Conservation (phyloP, 2,329 filamentous ascomycete species). For the Dendryphion nanum region DNA sequence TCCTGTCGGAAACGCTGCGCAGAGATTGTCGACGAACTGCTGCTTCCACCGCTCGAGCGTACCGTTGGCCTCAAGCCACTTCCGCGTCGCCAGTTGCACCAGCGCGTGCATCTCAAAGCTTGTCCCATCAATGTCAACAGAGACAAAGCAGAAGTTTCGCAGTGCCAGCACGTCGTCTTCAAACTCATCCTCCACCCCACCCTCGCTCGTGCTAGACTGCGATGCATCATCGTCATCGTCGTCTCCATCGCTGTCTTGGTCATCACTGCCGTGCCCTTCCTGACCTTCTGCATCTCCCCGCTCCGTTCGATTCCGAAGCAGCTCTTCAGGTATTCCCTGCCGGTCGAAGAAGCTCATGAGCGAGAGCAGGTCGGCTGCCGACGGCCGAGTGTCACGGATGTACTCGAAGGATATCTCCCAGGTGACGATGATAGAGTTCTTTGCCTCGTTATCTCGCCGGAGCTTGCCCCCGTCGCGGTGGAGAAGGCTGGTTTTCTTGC, state of each 20-base stretch:
- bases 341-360: constrained; percentile 48
- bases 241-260: not conserved
- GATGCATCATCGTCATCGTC: constrained; percentile 8
- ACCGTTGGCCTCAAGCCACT: constrained; percentile 11
- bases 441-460: constrained; percentile 25
- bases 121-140: constrained; percentile 12
- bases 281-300: constrained; percentile 4
- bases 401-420: constrained; percentile 28
- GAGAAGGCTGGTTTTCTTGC: constrained; percentile 12
- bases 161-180: constrained; percentile 35
- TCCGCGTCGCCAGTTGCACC: constrained; percentile 36
- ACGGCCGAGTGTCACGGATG: constrained; percentile 22
- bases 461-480: constrained; percentile 19
- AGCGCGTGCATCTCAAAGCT: constrained; percentile 46
- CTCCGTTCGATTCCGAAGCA: constrained; percentile 18
- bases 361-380: constrained; percentile 42
- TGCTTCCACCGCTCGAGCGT: constrained; percentile 28
- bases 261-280: not conserved
- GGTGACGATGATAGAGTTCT: constrained; percentile 33
- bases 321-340: constrained; percentile 37
- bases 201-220: constrained; percentile 16
- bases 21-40: constrained; percentile 27
- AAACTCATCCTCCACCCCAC: constrained; percentile 11
- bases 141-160: constrained; percentile 39
- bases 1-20: constrained; percentile 23